Conservation (phyloP, 768 basidiomycete species). For the Tremella mesenterica region DNA sequence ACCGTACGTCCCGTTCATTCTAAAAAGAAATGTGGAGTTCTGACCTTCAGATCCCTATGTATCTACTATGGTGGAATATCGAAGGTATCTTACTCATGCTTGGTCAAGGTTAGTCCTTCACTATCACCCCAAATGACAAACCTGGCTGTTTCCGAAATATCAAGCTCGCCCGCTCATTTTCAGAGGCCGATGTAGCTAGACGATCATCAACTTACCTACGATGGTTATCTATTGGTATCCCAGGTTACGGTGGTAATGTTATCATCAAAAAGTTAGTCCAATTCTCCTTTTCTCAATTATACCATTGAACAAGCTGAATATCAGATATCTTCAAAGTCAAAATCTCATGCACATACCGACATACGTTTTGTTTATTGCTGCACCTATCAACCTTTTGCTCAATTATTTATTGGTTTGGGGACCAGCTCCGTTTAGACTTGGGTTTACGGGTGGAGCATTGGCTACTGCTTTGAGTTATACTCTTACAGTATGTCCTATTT, state of each 20-base stretch:
- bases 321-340: constrained; percentile 71
- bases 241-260: constrained; percentile 58
- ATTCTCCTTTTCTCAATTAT: not conserved
- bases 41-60: constrained; percentile 48
- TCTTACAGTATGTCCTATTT: constrained; percentile 51
- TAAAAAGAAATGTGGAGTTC: not conserved
- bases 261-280: constrained; percentile 49
- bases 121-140: constrained; percentile 49
- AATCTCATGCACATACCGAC: constrained; percentile 79
- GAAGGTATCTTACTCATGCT: constrained; percentile 62
- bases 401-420: constrained; percentile 91
- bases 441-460: constrained; percentile 86
- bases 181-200: no score
- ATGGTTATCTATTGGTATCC: constrained; percentile 68
- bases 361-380: constrained; percentile 67
- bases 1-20: constrained; percentile 21
- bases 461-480: constrained; percentile 84
- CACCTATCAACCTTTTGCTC: constrained; percentile 73
- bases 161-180: constrained; percentile 59
- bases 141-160: constrained; percentile 75
- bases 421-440: constrained; percentile 64
- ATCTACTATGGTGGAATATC: constrained; percentile 69
- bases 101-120: constrained; percentile 36
- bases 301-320: not conserved
- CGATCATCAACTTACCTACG: no score